Base-by-base conservation (phyloP, 106 monocot genomes). In the Iris macrosiphon region DNA sequence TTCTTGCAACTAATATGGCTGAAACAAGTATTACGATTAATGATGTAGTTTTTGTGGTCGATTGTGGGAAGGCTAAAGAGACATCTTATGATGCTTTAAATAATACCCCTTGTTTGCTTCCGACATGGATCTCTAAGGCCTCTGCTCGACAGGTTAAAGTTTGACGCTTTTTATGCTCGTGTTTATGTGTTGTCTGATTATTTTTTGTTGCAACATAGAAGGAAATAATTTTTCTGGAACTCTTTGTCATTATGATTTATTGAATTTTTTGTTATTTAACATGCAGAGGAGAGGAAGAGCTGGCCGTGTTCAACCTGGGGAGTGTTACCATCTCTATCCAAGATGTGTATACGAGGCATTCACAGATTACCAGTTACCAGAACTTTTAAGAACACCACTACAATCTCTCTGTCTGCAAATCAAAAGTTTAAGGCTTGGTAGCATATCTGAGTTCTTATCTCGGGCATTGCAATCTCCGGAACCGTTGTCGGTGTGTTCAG, bases 361-460 rank as follows among this genome's bases (percentile, higher is more conserved):
- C 60, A 37, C 80, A 42, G 98, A 98, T 40, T 91, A 98, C 64
- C 98, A 98, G 55, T 75, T 87, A 49, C 98, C 98, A 32, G 98
- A 98, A 68, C 87, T 98, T 57, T 43, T 91, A 52, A 87, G 98
- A 49, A 98, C 98, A 27, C 98, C 98, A 31, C 57, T 98, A 17
- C 98, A 98, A 49, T 98, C 98, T 68, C 91, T 98, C 48, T 98
- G 98, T 68, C 66, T 98, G 70, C 98, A 98, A 83, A 98, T 98
- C 45, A 98, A 98, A 70, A 91, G 87, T 52, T 56, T 98, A 49
- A 71, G 57, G 12, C 86, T 98, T 60, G 98, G 98, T 61, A 84
- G 80, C 62, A 98, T 98, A 21, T 91, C 91, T 15, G 83, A 98
- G 54, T 98, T 98, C 52, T 71, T 98, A 58, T 91, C 98, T 29